Percentiles rank a stretch among this genome's conserved stretches.
Conservation (phyloP, 2,329 filamentous ascomycete genomes). For the Hymenoscyphus repandus region DNA sequence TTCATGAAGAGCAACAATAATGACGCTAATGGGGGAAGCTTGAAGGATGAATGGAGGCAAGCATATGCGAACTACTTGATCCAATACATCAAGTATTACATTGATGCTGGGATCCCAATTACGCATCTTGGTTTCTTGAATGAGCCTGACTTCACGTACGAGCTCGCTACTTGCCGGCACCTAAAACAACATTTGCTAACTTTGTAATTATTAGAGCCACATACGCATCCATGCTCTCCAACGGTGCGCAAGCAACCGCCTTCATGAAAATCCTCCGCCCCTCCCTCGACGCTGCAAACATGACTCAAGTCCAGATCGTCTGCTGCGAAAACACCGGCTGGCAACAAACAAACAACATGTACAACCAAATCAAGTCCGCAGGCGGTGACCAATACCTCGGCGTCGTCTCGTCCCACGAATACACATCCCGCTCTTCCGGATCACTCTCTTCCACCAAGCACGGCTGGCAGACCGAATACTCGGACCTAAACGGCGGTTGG, state of each 20-base stretch:
- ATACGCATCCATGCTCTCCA: constrained; percentile 43
- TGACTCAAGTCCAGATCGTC: constrained; percentile 35
- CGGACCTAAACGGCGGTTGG: constrained; percentile 40
- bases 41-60: constrained; percentile 41
- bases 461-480: constrained; percentile 48
- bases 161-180: neutral
- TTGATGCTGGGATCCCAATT: constrained; percentile 35
- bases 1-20: constrained; percentile 47
- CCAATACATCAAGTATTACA: constrained; percentile 41
- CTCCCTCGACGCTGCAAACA: constrained; percentile 33
- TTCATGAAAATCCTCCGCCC: constrained; percentile 43
- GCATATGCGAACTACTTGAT: constrained; percentile 45
- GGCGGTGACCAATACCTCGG: constrained; percentile 35
- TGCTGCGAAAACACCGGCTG: constrained; percentile 43
- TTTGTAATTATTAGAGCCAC: constrained; percentile 14
- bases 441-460: constrained; percentile 37
- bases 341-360: constrained; percentile 33
- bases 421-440: constrained; percentile 35
- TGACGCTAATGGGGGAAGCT: constrained; percentile 35
- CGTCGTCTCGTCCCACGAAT: constrained; percentile 37
- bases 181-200: neutral
- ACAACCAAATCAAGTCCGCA: constrained; percentile 33
- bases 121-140: constrained; percentile 41
- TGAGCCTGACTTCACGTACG: constrained; percentile 36
- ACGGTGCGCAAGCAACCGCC: constrained; percentile 42